Percentiles rank a stretch among this genome's conserved stretches.
Evolutionary conservation across 352 stramenopile genomes (phyloP).

Genomic region (Phytophthora pini): DNA sequence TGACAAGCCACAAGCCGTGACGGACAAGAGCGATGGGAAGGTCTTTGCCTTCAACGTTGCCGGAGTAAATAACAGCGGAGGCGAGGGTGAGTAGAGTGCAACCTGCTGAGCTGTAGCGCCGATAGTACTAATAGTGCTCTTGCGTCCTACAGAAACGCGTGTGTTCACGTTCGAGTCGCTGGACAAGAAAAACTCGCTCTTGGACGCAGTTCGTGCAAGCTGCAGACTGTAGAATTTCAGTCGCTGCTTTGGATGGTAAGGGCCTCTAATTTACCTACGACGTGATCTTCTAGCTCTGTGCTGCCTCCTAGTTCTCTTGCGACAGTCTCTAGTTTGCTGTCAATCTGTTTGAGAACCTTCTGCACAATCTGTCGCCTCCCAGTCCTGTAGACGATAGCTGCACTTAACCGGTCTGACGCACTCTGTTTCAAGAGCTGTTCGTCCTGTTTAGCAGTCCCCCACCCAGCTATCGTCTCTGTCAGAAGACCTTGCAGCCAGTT

Average conservation of each 20-base stretch:
- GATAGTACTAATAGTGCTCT: slow-evolving; percentile 7
- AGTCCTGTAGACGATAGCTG: slow-evolving; percentile 58
- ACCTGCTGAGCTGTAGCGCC: background rate
- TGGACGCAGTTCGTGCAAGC: slow-evolving; percentile 55
- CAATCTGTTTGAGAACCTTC: slow-evolving; percentile 44
- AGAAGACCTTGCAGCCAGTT: slow-evolving; percentile 37
- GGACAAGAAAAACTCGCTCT: slow-evolving; percentile 57
- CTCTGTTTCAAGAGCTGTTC: slow-evolving; percentile 30
- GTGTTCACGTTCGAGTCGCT: slow-evolving; percentile 67
- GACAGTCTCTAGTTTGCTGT: slow-evolving; percentile 33
- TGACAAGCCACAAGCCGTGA: slow-evolving; percentile 63
- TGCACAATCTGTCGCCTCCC: slow-evolving; percentile 53
- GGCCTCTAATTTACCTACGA: slow-evolving; percentile 17
- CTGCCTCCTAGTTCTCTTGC: slow-evolving; percentile 1
- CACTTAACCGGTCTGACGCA: slow-evolving; percentile 33
- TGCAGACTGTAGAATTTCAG: slow-evolving; percentile 40
- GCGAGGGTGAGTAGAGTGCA: slow-evolving; percentile 50
- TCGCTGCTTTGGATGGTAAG: slow-evolving; percentile 20
- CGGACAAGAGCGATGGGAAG: slow-evolving; percentile 68
- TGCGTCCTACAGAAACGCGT: slow-evolving; percentile 57
- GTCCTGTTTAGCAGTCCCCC: slow-evolving; percentile 28
- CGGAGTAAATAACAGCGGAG: slow-evolving; percentile 52
- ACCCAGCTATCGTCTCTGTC: slow-evolving; percentile 22
- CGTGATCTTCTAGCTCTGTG: slow-evolving; percentile 5
- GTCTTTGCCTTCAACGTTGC: slow-evolving; percentile 70